phyloP scores from a whole-genome alignment of 1,139 yeast species.

The Hansenula sp. region DNA sequence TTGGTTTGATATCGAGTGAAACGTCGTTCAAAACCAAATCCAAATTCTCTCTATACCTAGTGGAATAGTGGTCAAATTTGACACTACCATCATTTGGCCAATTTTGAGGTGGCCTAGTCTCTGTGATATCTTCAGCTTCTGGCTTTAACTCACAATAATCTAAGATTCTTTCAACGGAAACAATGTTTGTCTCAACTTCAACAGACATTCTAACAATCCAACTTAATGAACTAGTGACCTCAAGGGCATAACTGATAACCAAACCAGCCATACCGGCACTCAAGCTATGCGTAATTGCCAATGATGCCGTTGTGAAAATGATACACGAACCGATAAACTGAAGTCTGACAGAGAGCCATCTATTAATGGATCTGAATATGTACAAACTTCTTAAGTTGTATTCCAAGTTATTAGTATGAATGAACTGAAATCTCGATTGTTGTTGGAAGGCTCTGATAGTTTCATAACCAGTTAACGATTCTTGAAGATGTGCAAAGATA shows the following conservation, averaged over 20 bases:
- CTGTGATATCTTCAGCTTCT: conserved; percentile 46
- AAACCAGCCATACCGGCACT: conserved; percentile 72
- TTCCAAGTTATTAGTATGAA: conserved; percentile 58
- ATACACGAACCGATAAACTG: conserved; percentile 67
- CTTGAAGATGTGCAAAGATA: conserved; percentile 61
- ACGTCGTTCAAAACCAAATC: conserved; percentile 57
- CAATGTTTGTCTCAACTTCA: conserved; percentile 71
- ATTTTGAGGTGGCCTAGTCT: conserved; percentile 34
- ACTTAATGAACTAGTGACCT: conserved; percentile 56
- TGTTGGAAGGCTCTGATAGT: conserved; percentile 58
- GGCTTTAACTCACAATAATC: conserved; percentile 64
- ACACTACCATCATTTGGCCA: conserved; percentile 68
- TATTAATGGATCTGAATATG: conserved; percentile 51
- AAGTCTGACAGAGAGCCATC: conserved; percentile 73
- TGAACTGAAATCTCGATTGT: conserved; percentile 45
- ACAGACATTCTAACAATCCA: conserved; percentile 66
- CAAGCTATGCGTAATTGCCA: conserved; percentile 50
- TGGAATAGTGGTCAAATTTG: conserved; percentile 53
- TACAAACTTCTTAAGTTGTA: conserved; percentile 58
- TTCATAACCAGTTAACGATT: conserved; percentile 55
- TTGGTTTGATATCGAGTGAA: conserved; percentile 46
- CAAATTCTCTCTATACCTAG: conserved; percentile 57
- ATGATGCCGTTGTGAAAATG: conserved; percentile 53
- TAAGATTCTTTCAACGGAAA: conserved; percentile 70
- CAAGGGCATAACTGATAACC: conserved; percentile 66